Base-by-base conservation (phyloP, 164 flowering plant species). In the Dillenia suffruticosa region DNA sequence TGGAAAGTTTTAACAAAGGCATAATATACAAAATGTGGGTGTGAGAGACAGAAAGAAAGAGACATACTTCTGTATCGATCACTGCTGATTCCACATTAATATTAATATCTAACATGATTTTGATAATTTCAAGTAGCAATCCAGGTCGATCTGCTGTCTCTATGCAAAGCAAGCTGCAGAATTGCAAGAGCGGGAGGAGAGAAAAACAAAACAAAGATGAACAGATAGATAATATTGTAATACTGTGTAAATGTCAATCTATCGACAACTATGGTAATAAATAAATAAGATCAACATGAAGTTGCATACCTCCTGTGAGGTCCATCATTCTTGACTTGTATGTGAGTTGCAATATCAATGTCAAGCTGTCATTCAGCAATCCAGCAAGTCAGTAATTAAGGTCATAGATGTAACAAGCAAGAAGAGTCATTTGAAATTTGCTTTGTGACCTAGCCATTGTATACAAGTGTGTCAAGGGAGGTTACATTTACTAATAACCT, bases 101-200 rank as follows among this genome's bases (percentile, higher is more conserved):
- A 68, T 88, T 94, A 61, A 84, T 66, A 58, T 94, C 99, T 47
- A 87, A 72, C 74, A 94, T 80, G 54, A 86, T 80, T 76, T 86
- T 82, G 60, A 94, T 74, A 61, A 94, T 69, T 65, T 89, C 99
- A 56, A 88, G 53, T 17, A 94, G 66, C 71, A 94, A 67, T 16
- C 99, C 99, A 66, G 99, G 87, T 61, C 96, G 78, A 74, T 94
- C 99, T n/a, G 96, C 96, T 65, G 99, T 91, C 84, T 94, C 97
- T 61, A 94, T 74, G 57, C 16, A 82, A 61, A 94, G 93, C 78
- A 89, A 77, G 83, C 99, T 94, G 86, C 26, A 63, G 49, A 64
- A 57, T 44, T 12, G 46, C 32, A 45, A 59, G 45, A 1, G 5
- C 2, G 40, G 40, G 40, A 32, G 40, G 6, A 32, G 40, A 32